Base-by-base conservation (phyloP, 179 eudicot species). In the Beta lomatogona region DNA sequence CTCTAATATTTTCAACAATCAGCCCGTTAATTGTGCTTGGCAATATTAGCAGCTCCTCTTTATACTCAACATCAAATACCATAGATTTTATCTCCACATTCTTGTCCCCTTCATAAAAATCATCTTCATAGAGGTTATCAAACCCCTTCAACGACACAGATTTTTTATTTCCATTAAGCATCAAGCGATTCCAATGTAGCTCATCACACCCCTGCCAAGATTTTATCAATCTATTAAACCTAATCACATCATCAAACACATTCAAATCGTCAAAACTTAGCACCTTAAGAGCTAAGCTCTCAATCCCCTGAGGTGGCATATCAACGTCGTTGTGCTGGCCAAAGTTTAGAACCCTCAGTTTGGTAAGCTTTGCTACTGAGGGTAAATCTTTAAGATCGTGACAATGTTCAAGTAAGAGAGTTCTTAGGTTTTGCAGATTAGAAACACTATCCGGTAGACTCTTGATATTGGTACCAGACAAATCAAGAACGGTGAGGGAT, bases 401-500 rank as follows among this genome's bases (percentile, higher is more conserved):
- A 36, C 85, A 83, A 3, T 6, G 3, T 0, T 11, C 3, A 58
- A 83, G 85, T 31, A 74, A 7, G 9, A 83, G 71, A 2, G 64
- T 71, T 64, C 53, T 73, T 18, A 83, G 54, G 19, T 58, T 79
- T 48, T 66, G 68, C 58, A 83, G 73, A 19, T 73, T 12, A 2
- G 79, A 78, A 28, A 83, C 50, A 52, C 65, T 68, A 0, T 83
- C 54, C 59, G 86, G 86, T 36, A 83, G 57, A 46, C 67, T 83
- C n/a, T 50, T 2, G 10, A 83, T 71, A 6, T 45, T 0, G 9
- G 86, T 83, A 0, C 8, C 0, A 59, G 77, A 79, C 70, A 83
- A 75, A 80, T 83, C 64, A 53, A 83, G 66, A 71, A 83, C 18
- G 31, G 61, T 63, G 54, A 83, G 86, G n/a, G 55, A 72, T 41